Evolutionary conservation across 768 basidiomycete species (phyloP), one percentile per base, ranked within the genome.

Genomic region (Ephemerocybe angulata): DNA sequence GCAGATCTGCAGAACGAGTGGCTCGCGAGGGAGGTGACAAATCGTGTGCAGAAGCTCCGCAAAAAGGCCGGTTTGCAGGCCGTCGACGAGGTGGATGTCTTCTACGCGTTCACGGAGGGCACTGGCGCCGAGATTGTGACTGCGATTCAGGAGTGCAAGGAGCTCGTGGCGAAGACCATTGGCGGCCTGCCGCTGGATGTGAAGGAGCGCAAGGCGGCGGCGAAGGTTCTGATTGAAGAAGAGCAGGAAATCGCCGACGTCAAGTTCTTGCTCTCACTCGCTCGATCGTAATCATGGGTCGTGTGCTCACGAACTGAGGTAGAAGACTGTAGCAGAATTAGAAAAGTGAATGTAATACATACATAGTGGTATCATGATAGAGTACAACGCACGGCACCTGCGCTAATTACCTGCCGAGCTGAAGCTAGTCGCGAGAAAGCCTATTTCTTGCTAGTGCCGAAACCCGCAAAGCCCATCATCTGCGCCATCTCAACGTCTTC

Each of bases 61-160:
- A 99, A 99, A 76, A 93, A 94, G 71, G 94, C 93, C 1, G 93
- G 94, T 13, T 76, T 98, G 59, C 93, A 94, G 70, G 88, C 96
- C 19, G 94, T 93, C 6, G 97, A 99, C 66, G 92, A 97, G 65
- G 85, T 98, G 27, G 80, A 90, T 51, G 82, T 97, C 37, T 95
- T 86, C 72, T 94, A 94, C 73, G 71, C 72, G 55, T 90, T 96
- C 67, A 85, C 87, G 63, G 80, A 81, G 13, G 89, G 84, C 24
- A 62, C 76, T 8, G 87, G 88, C 11, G 73, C 73, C 21, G 88
- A 89, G 41, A 65, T 94, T 52, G 69, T 82, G 33, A 73, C 72
- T 25, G 89, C 90, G 24, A 81, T 93, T 60, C 64, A 66, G 51
- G 81, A 82, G 55, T 83, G 94, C 61, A 76, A 76, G 12, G 89